Evolutionary conservation across 202 grass and related monocot genomes (phyloP), one percentile per base, ranked within the genome.

Genomic region (Brachypodium distachyon): DNA sequence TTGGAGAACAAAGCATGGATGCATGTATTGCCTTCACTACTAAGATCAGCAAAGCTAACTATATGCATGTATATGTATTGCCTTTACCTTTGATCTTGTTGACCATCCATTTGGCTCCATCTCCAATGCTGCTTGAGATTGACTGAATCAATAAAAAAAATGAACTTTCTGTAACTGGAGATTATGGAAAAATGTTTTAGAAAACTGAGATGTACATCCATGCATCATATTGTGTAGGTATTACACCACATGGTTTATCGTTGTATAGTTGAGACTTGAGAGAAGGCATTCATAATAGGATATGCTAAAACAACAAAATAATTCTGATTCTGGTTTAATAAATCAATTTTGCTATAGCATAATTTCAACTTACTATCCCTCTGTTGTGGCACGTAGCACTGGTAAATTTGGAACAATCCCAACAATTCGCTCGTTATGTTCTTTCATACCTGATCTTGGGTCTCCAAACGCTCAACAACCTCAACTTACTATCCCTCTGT

Each of bases 41-140:
- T 19, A 53, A 13, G 17, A 49, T 26, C 25, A 34, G 13, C 9
- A 61, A 66, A 66, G 41, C 48, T 47, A 23, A 21, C 4, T 4
- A n/a, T n/a, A n/a, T n/a, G n/a, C n/a, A n/a, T n/a, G n/a, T n/a
- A n/a, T n/a, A n/a, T n/a, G n/a, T n/a, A 5, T 8, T 3, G 9
- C 16, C 1, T 21, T 21, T 62, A 97, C 94, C 88, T 97, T 97
- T 91, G 36, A 97, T 88, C 77, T 97, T 97, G 79, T 97, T 97
- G 22, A 93, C 94, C 77, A 97, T 77, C 94, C 94, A 97, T 93
- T 97, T 97, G 38, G 90, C 83, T 76, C 93, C 86, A 71, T 89
- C 93, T 62, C 88, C 93, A 60, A 97, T 91, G 90, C 85, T 93
- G 83, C 40, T 97, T 63, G 93, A 93, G 75, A 97, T 72, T 26